Base-by-base conservation (phyloP, 768 basidiomycete genomes). In the Suillus discolor region DNA sequence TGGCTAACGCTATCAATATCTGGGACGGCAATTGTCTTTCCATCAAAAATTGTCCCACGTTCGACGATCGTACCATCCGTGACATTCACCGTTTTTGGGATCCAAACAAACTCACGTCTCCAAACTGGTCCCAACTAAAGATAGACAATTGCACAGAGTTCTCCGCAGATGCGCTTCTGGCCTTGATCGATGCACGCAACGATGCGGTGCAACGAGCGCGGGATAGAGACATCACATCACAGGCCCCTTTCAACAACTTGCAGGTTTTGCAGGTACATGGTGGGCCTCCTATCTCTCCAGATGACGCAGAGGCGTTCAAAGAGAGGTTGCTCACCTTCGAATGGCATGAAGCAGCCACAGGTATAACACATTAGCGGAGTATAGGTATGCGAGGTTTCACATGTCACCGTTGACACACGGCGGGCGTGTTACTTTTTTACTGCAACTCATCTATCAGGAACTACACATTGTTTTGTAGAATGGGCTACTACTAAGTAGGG, bases 331-430 rank as follows among this genome's bases (percentile, higher is more conserved):
- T 18, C 18, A 12, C 11, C 5, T 41, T 59, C 16, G 23, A 1
- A 3, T 59, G 57, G 57, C 57, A 39, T 18, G 57, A 59, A 59
- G 57, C 39, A 59, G 57, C 18, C 15, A 59, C 39, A 25, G 57
- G 39, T 59, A 28, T 41, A 6, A 41, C 16, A 6, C 18, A 59
- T 59, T 59, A 59, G 54, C 53, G 5, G 53, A 34, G 6, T 31
- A 55, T 55, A n/a, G 57, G 57, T 57, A 39, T 39, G 57, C 57
- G n/a, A 57, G 13, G 25, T 39, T 25, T 38, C 9, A 25, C n/a
- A 38, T n/a, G 38, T 5, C 57, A 28, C 23, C 15, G 16, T 39
- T 31, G 28, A 53, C 28, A 57, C 55, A 39, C 57, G 16, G 23
- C 9, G 16, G 57, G 18, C 41, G 38, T 59, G 8, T 41, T 18